These are phyloP conservation scores for Beauveria bassiana DNA, from an alignment of 2,329 filamentous ascomycete species.

Conservation along the genomic window DNA sequence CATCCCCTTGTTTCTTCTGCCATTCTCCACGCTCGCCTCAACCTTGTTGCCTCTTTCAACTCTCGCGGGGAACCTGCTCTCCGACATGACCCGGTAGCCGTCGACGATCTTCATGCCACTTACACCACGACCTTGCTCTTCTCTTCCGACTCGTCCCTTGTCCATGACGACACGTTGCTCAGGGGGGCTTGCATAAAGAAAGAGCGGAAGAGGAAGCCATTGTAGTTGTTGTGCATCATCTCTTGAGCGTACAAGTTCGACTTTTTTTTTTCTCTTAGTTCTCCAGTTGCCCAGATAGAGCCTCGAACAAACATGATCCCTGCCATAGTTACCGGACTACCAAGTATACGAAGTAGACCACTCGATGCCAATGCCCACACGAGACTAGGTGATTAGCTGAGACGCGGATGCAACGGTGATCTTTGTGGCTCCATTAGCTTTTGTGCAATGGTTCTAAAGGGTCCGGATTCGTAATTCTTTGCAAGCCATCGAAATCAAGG, in stretches of 20 bases:
- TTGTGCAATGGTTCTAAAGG: background rate
- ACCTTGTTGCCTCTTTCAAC: background rate
- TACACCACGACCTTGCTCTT: background rate
- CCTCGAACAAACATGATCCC: background rate
- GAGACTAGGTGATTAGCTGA: background rate
- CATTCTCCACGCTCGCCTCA: background rate
- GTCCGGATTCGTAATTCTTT: background rate
- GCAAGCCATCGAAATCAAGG: background rate
- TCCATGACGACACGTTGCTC: background rate
- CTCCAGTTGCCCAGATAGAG: background rate
- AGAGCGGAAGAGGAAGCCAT: background rate
- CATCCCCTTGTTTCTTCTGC: too few species aligned
- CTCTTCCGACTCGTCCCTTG: background rate
- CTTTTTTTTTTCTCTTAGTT: background rate
- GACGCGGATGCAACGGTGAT: too few species aligned
- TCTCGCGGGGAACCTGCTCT: background rate
- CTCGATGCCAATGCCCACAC: background rate
- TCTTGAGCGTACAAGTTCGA: background rate
- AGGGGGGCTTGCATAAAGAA: background rate
- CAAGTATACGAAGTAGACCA: background rate
- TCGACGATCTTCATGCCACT: background rate
- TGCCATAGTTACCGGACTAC: background rate
- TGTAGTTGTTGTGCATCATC: background rate
- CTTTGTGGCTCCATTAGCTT: background rate
- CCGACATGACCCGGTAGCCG: conserved; percentile 9